Evolutionary conservation across 805 yeast species (phyloP), one percentile per base, ranked within the genome.

Genomic region (Yamadazyma kitorensis): DNA sequence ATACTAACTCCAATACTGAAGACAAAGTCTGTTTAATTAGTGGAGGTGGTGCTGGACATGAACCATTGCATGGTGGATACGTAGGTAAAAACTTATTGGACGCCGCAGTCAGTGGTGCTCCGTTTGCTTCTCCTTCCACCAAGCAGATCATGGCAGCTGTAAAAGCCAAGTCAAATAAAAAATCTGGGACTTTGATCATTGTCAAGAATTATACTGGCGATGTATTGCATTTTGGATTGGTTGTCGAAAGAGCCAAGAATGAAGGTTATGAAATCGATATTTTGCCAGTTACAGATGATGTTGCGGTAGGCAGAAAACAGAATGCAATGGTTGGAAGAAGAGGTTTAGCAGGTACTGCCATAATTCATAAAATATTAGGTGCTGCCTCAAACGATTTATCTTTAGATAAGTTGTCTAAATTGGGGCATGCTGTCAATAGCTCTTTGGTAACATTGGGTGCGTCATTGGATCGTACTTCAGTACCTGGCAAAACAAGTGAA

Each of bases 11-110:
- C n/a, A 51, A 55, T 28, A 48, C 55, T 13, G 29, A 45, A n/a
- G 61, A 68, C 17, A 82, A 85, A 49, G 83, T 88, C 27, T 74
- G 86, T 5, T 51, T 89, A 31, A 63, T 89, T 17, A 80, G 95
- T 21, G 96, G 97, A 40, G 98, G 98, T 36, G 97, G 97, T 17
- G 79, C 89, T 10, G 98, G 98, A 30, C 98, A 89, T 54, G 98
- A 89, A 59, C 97, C 97, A 17, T 70, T 88, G 4, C 97, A 91
- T 52, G 89, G 86, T 6, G 97, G 96, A 0, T 89, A 79, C 55
- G 88, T 89, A 15, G 97, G 97, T 9, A 70, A 77, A 10, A 94
- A 94, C 31, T 63, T 83, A 47, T 59, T 89, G 25, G 86, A 85
- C 45, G 94, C 81, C 25, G 97, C 96, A 0, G 95, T 89, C 4